Conservation (phyloP, 2,329 filamentous ascomycete genomes). For the Scleromitrula shiraiana region DNA sequence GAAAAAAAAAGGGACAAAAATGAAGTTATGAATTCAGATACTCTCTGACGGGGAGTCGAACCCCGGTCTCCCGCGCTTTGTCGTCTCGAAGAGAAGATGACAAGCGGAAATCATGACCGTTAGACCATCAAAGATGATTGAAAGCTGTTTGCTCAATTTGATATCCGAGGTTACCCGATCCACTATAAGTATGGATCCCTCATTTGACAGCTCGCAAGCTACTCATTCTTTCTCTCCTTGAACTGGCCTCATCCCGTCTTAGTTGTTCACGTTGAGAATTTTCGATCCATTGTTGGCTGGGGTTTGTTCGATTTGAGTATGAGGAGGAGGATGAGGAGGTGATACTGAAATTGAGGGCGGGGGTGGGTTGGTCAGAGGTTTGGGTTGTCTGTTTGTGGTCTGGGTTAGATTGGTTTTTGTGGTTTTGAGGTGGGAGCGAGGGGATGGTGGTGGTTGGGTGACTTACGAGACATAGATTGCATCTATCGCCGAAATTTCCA, state of each 20-base stretch:
- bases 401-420: background rate
- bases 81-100: too few species aligned
- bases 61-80: constrained; percentile 24
- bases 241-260: background rate
- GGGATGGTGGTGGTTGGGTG: too few species aligned
- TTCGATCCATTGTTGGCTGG: constrained; percentile 1
- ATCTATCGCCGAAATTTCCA: constrained; percentile 1
- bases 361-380: background rate
- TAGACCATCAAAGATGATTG: constrained; percentile 28
- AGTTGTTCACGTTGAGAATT: background rate
- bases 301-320: too few species aligned
- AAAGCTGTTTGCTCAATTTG: too few species aligned
- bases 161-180: too few species aligned
- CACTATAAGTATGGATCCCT: too few species aligned
- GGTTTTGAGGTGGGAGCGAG: background rate
- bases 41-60: constrained; percentile 25
- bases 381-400: background rate
- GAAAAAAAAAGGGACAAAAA: too few species aligned
- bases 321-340: too few species aligned
- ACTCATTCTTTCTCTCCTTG: background rate
- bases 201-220: too few species aligned
- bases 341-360: too few species aligned
- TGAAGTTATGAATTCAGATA: too few species aligned
- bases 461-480: background rate
- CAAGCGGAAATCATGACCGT: constrained; percentile 33